Conservation (phyloP, 2,329 filamentous ascomycete genomes). For the Blumeria graminis region DNA sequence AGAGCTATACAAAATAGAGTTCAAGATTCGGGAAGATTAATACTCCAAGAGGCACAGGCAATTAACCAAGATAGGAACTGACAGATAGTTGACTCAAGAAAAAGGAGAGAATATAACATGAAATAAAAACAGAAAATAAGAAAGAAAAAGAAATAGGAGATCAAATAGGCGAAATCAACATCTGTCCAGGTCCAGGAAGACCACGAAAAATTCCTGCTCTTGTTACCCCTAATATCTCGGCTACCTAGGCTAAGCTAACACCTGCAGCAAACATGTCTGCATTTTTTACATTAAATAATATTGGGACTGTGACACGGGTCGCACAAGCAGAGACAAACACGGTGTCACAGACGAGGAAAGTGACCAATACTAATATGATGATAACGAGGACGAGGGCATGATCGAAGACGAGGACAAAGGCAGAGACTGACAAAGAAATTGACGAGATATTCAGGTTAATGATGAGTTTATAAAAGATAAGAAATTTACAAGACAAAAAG, state of each 20-base stretch:
- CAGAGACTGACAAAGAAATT: too few species aligned
- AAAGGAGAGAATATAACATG: too few species aligned
- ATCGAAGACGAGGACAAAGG: too few species aligned
- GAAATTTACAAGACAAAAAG: too few species aligned
- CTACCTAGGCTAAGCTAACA: not conserved
- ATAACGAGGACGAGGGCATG: too few species aligned
- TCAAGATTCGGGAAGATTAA: not conserved
- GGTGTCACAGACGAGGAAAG: too few species aligned
- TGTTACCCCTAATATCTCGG: not conserved
- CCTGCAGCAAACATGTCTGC: not conserved
- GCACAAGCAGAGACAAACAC: too few species aligned
- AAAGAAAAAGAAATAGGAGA: not conserved
- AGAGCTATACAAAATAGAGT: not conserved
- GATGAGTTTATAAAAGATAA: too few species aligned
- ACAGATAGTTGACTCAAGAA: not conserved
- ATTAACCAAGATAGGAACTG: not conserved
- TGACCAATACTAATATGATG: too few species aligned
- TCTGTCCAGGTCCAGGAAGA: not conserved
- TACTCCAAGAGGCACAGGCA: not conserved
- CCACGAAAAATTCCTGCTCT: not conserved
- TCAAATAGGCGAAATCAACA: not conserved
- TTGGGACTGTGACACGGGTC: not conserved
- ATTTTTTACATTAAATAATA: not conserved
- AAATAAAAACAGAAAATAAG: too few species aligned
- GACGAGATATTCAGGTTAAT: too few species aligned